Conservation (phyloP, 768 basidiomycete species). For the Auriscalpium vulgare region DNA sequence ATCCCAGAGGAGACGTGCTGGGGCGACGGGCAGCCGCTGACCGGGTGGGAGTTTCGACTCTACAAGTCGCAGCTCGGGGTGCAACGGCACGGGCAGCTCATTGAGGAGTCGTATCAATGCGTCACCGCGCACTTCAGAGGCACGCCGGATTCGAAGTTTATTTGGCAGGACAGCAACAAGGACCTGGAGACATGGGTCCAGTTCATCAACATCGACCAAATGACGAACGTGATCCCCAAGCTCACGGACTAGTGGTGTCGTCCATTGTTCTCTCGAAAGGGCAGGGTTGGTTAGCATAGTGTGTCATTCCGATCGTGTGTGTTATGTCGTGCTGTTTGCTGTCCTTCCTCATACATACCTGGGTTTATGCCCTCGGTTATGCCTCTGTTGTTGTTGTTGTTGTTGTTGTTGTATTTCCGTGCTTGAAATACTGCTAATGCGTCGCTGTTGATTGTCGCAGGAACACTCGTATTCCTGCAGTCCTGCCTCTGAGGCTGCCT, state of each 20-base stretch:
- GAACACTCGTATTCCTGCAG: too few relatives aligned
- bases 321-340: too few relatives aligned
- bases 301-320: too few relatives aligned
- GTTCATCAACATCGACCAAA: slow-evolving; percentile 76
- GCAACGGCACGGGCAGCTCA: slow-evolving; percentile 43
- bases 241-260: slow-evolving; percentile 41
- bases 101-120: slow-evolving; percentile 68
- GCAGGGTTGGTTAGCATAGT: too few relatives aligned
- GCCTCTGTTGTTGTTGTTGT: too few relatives aligned
- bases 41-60: slow-evolving; percentile 83
- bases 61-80: slow-evolving; percentile 71
- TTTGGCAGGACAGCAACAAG: slow-evolving; percentile 61
- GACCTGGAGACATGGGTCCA: slow-evolving; percentile 76
- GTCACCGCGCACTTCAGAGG: slow-evolving; percentile 73
- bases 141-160: slow-evolving; percentile 52
- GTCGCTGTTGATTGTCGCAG: too few relatives aligned
- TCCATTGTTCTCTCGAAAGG: not conserved
- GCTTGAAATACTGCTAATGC: too few relatives aligned
- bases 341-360: too few relatives aligned
- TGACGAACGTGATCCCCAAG: slow-evolving; percentile 73
- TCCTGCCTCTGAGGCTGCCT: too few relatives aligned
- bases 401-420: too few relatives aligned
- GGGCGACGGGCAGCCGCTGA: slow-evolving; percentile 61
- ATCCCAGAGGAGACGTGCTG: slow-evolving; percentile 52
- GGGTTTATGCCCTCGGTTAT: too few relatives aligned